A percentile compares a stretch with the other conserved stretches of the same genome.
phyloP scores from a whole-genome alignment of 2,329 filamentous ascomycete species.

The Colletotrichum noveboracense region DNA sequence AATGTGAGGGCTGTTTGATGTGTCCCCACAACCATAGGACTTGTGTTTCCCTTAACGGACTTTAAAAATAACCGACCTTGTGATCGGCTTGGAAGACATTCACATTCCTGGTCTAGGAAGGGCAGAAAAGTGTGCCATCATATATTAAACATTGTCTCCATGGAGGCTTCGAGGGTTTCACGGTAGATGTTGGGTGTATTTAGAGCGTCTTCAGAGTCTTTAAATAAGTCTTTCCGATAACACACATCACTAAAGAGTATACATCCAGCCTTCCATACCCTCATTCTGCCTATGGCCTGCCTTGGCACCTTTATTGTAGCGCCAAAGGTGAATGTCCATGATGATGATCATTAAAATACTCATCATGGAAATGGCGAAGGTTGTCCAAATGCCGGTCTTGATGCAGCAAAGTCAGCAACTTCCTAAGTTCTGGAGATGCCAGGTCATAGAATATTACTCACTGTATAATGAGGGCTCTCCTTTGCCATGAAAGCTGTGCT shows the following conservation, averaged over 20 bases:
- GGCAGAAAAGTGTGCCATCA: not conserved
- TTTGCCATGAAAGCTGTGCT: constrained; percentile 24
- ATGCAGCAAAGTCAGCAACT: not conserved
- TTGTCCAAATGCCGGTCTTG: constrained; percentile 18
- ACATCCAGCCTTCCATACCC: constrained; percentile 13
- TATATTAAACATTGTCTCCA: not conserved
- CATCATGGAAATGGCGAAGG: constrained; percentile 12
- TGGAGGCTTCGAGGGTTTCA: not conserved
- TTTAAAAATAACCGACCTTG: not conserved
- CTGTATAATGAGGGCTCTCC: constrained; percentile 26
- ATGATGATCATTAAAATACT: constrained; percentile 9
- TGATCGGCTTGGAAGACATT: not conserved
- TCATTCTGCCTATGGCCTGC: not conserved
- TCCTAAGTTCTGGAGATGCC: not conserved
- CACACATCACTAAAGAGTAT: not conserved
- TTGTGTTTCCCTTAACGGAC: not conserved
- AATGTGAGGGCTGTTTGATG: not conserved
- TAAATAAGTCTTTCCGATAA: not conserved
- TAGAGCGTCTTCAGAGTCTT: not conserved
- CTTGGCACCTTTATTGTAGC: constrained; percentile 13
- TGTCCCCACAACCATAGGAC: not conserved
- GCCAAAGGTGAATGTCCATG: constrained; percentile 19
- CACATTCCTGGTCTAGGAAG: not conserved
- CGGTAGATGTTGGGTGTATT: not conserved
- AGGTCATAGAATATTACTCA: not conserved